Conservation (phyloP, 768 basidiomycete genomes). For the Suillus fuscotomentosus region DNA sequence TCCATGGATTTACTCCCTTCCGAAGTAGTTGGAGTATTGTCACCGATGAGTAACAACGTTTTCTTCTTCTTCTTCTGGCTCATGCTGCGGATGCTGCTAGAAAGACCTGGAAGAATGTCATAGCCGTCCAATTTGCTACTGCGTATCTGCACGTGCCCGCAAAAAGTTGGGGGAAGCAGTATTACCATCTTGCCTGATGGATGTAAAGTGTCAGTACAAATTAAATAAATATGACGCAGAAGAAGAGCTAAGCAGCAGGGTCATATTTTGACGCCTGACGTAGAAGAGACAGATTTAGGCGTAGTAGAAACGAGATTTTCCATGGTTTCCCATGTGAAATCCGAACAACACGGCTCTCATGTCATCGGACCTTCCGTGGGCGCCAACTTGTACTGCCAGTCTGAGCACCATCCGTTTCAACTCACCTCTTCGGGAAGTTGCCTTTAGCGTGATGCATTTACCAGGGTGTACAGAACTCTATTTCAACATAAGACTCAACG, state of each 20-base stretch:
- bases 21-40: constrained; percentile 23
- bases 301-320: background rate
- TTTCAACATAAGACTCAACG: constrained; percentile 10
- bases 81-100: constrained; percentile 29
- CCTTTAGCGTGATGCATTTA: constrained; percentile 7
- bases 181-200: constrained; percentile 35
- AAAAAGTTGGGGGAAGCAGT: constrained; percentile 35
- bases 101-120: constrained; percentile 34
- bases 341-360: background rate
- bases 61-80: constrained; percentile 11
- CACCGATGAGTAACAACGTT: constrained; percentile 3
- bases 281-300: constrained; percentile 12
- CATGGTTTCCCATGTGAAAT: background rate
- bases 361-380: background rate
- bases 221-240: background rate
- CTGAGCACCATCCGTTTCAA: background rate
- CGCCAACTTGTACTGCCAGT: background rate
- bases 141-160: constrained; percentile 34
- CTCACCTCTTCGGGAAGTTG: constrained; percentile 6
- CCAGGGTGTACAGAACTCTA: constrained; percentile 1
- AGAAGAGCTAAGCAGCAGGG: background rate
- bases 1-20: constrained; percentile 27
- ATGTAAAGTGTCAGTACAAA: constrained; percentile 1
- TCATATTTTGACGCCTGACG: background rate
- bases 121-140: constrained; percentile 32